Percentiles rank a stretch among this genome's conserved stretches.
phyloP scores from a whole-genome alignment of 2,329 filamentous ascomycete species.

The Scedosporium apiospermum region DNA sequence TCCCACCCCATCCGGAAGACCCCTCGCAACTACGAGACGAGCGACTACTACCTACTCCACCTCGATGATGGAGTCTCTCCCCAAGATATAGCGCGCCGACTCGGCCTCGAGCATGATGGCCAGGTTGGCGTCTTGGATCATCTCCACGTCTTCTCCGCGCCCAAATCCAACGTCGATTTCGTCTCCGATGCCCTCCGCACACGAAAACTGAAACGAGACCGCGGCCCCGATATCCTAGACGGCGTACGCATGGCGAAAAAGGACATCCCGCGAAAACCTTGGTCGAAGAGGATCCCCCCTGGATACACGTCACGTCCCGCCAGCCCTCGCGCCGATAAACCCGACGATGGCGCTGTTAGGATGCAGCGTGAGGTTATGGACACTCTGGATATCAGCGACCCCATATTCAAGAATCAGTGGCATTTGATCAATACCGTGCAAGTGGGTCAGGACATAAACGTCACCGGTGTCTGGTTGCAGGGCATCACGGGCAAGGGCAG shows the following conservation, averaged over 20 bases:
- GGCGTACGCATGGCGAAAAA: constrained; percentile 72
- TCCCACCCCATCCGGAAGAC: constrained; percentile 40
- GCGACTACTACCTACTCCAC: constrained; percentile 92
- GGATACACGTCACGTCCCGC: constrained; percentile 5
- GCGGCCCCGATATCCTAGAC: constrained; percentile 53
- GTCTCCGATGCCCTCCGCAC: constrained; percentile 23
- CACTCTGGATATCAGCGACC: constrained; percentile 69
- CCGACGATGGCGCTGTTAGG: constrained; percentile 35
- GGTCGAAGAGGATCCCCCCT: constrained; percentile 39
- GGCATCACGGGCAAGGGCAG: constrained; percentile 84
- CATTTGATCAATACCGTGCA: constrained; percentile 81
- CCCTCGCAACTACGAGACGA: constrained; percentile 52
- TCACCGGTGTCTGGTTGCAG: constrained; percentile 86
- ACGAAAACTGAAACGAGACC: constrained; percentile 11
- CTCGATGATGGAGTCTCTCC: constrained; percentile 59
- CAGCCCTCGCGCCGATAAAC: constrained; percentile 4
- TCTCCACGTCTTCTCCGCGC: constrained; percentile 80
- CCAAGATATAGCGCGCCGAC: constrained; percentile 55
- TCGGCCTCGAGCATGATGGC: constrained; percentile 76
- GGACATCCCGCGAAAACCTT: constrained; percentile 42
- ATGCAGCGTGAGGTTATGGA: constrained; percentile 52
- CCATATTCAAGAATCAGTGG: constrained; percentile 92
- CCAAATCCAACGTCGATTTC: constrained; percentile 50
- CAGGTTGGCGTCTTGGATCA: constrained; percentile 65
- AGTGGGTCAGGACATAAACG: constrained; percentile 84